Percentiles rank a stretch among this genome's conserved stretches.
Conservation (phyloP, 2,329 filamentous ascomycete species). For the Alternaria triticina region DNA sequence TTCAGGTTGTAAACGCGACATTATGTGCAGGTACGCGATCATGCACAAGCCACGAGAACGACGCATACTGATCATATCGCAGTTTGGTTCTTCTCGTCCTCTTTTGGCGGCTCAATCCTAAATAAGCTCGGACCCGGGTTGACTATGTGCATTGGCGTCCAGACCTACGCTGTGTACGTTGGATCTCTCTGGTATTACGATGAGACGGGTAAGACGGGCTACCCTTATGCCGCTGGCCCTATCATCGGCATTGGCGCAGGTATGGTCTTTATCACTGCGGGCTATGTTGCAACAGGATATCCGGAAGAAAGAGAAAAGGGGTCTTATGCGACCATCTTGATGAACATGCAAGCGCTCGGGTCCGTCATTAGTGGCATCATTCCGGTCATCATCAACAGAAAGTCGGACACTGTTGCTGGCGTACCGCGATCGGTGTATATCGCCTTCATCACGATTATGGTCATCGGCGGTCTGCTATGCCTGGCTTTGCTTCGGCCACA, state of each 20-base stretch:
- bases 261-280: constrained; percentile 42
- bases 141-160: constrained; percentile 42
- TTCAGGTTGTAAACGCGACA: constrained; percentile 42
- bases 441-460: constrained; percentile 38
- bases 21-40: constrained; percentile 28
- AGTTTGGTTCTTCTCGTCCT: constrained; percentile 44
- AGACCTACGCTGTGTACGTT: constrained; percentile 40
- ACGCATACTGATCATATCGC: neutral
- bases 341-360: constrained; percentile 41
- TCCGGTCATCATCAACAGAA: constrained; percentile 39
- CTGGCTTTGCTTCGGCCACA: constrained; percentile 35
- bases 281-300: constrained; percentile 40
- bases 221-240: constrained; percentile 37
- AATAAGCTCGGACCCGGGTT: constrained; percentile 40
- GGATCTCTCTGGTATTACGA: constrained; percentile 44
- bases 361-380: constrained; percentile 40
- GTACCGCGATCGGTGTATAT: constrained; percentile 41
- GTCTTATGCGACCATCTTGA: constrained; percentile 37
- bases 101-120: constrained; percentile 40
- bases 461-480: constrained; percentile 33
- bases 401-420: constrained; percentile 36
- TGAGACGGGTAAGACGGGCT: constrained; percentile 39
- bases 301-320: constrained; percentile 41
- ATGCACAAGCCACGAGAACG: no score
- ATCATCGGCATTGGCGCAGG: constrained; percentile 43